Base-by-base conservation (phyloP, 2,329 filamentous ascomycete genomes). In the Aspergillus eucalypticola region DNA sequence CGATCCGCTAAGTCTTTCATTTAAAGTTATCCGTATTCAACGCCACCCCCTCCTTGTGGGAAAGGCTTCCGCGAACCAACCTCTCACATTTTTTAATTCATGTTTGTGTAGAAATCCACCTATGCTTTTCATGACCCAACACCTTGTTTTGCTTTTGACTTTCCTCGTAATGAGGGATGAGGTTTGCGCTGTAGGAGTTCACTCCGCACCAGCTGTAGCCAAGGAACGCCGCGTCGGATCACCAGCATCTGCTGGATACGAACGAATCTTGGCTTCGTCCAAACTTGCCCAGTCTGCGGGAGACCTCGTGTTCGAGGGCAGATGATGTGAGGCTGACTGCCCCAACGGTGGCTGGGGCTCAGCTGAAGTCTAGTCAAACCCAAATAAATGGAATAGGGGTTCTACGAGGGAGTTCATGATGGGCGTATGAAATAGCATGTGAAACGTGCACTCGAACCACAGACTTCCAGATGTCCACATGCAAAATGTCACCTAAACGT, bases 401-500 rank as follows among this genome's bases (percentile, higher is more conserved):
- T n/a, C 38, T 42, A n/a, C n/a, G 17, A 42, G n/a, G 8, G n/a
- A 19, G 17, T 42, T 42, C 38, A 19, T 17, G 8, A 10, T 19
- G n/a, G 32, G 7, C 17, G 38, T 17, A 17, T 2, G 17, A 3
- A 35, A 35, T 35, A 13, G 32, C 10, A 35, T 35, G 32, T 13
- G 32, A 13, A 35, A 13, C 5, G 10, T 11, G 32, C 10, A 5
- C 32, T 13, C n/a, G 17, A 17, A 41, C 15, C 15, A n/a, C n/a
- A 17, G 6, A 39, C 17, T n/a, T 3, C 7, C 6, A 50, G 5
- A 2, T 8, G 17, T n/a, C 5, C 35, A 38, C 35, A 38, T 52
- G 35, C n/a, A 52, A 2, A 8, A 52, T 52, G 50, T 23, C 17
- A 39, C 19, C 29, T 3, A 75, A 75, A 58, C 69, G 73, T 13